These are phyloP conservation scores for Paraconiothyrium sp. DNA, from an alignment of 2,329 filamentous ascomycete species.

Conservation along the genomic window DNA sequence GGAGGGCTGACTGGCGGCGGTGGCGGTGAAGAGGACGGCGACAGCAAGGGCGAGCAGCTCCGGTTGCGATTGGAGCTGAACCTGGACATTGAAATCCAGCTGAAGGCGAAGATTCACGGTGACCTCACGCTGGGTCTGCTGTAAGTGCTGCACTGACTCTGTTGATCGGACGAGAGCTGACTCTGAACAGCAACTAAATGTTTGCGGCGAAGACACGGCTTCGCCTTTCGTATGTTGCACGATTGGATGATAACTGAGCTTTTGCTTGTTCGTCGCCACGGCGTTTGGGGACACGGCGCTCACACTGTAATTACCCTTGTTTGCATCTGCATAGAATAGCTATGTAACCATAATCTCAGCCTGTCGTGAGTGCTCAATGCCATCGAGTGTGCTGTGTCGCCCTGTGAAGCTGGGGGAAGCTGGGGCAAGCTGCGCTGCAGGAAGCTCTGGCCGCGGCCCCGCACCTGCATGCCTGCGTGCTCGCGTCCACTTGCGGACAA, in stretches of 20 bases:
- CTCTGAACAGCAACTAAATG: conserved; percentile 40
- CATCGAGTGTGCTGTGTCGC: not conserved
- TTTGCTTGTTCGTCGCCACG: conserved; percentile 26
- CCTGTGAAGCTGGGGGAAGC: not conserved
- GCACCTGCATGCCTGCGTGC: conserved; percentile 20
- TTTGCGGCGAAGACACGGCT: conserved; percentile 8
- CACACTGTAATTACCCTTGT: conserved; percentile 35
- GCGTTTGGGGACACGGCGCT: conserved; percentile 37
- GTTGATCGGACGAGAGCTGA: conserved; percentile 24
- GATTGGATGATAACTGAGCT: conserved; percentile 27
- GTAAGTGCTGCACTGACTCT: conserved; percentile 45
- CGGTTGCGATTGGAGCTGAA: conserved; percentile 68
- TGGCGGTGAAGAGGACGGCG: conserved; percentile 43
- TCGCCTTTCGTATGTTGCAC: conserved; percentile 20
- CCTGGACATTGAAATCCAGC: conserved; percentile 69
- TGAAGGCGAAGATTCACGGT: conserved; percentile 73
- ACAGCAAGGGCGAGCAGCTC: conserved; percentile 60
- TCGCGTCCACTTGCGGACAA: not conserved
- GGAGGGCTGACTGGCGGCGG: conserved; percentile 60
- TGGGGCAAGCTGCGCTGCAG: conserved; percentile 14
- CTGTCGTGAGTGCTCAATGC: not conserved
- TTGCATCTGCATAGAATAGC: conserved; percentile 30
- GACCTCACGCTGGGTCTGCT: conserved; percentile 68
- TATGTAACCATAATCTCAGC: conserved; percentile 14
- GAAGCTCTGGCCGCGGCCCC: conserved; percentile 22